A percentile compares a stretch with the other conserved stretches of the same genome.
Evolutionary conservation across 2,329 filamentous ascomycete genomes (phyloP).

Genomic region (Fonsecaea nubica): DNA sequence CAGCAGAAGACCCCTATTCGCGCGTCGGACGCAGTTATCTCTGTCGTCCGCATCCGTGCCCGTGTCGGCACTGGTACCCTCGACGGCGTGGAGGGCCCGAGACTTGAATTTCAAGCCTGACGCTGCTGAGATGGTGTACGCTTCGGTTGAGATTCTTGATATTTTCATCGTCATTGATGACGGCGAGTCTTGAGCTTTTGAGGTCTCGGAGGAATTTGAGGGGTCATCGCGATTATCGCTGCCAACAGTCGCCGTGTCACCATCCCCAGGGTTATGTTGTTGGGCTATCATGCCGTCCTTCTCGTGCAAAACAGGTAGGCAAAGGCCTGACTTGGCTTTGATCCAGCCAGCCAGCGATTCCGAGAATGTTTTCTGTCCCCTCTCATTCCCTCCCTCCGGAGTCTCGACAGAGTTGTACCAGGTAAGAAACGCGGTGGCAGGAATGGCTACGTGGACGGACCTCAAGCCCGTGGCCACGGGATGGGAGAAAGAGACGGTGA

Average conservation of each 20-base stretch:
- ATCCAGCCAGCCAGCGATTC: conserved; percentile 23
- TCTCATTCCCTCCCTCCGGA: neutral
- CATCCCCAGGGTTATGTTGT: neutral
- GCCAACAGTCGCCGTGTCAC: neutral
- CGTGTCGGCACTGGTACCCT: neutral
- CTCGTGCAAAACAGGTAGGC: conserved; percentile 13
- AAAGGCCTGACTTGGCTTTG: conserved; percentile 23
- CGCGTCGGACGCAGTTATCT: conserved; percentile 29
- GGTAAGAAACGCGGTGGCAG: conserved; percentile 17
- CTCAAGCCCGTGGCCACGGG: conserved; percentile 35
- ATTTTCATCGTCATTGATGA: conserved; percentile 31
- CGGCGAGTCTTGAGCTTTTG: neutral
- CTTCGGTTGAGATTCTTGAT: conserved; percentile 30
- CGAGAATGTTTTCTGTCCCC: conserved; percentile 21
- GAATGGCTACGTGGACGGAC: conserved; percentile 34
- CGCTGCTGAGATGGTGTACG: conserved; percentile 35
- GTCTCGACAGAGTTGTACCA: conserved; percentile 5
- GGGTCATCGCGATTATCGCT: neutral
- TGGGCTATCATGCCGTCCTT: neutral
- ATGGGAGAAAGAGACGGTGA: conserved; percentile 33
- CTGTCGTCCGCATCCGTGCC: neutral
- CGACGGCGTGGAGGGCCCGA: conserved; percentile 26
- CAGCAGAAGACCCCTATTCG: conserved; percentile 30
- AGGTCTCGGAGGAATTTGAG: neutral
- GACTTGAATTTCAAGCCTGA: conserved; percentile 34